Conservation (phyloP, 345 rosid species). For the Eucalyptus cladocalyx region DNA sequence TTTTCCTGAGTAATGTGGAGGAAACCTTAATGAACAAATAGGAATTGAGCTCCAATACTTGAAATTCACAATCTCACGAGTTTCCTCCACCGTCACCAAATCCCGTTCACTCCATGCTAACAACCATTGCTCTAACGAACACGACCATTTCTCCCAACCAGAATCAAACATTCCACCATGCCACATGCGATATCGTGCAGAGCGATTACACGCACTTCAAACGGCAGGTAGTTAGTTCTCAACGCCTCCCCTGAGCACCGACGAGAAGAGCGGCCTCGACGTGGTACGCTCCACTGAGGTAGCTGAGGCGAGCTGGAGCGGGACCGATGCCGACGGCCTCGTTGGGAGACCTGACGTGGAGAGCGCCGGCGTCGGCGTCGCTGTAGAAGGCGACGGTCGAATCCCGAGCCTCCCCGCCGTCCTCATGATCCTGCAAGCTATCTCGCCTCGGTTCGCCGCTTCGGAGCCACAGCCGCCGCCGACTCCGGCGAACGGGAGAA, state of each 20-base stretch:
- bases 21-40: no score
- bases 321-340: slow-evolving; percentile 52
- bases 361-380: slow-evolving; percentile 65
- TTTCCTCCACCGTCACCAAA: no score
- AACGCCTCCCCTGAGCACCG: slow-evolving; percentile 55
- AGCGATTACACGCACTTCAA: neutral
- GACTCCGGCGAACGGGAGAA: slow-evolving; percentile 6
- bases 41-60: no score
- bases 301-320: slow-evolving; percentile 76
- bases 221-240: neutral
- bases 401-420: slow-evolving; percentile 62
- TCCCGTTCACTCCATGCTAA: no score
- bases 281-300: slow-evolving; percentile 47
- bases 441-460: slow-evolving; percentile 88
- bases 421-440: slow-evolving; percentile 74
- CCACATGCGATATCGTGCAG: neutral
- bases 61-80: no score
- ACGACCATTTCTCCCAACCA: neutral
- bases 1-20: no score
- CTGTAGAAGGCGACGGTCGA: slow-evolving; percentile 47
- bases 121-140: no score
- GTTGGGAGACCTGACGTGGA: slow-evolving; percentile 49
- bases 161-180: neutral
- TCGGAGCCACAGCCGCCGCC: no score
- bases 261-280: slow-evolving; percentile 68